Conservation (phyloP, 2,329 filamentous ascomycete species). For the Diaporthe citri region DNA sequence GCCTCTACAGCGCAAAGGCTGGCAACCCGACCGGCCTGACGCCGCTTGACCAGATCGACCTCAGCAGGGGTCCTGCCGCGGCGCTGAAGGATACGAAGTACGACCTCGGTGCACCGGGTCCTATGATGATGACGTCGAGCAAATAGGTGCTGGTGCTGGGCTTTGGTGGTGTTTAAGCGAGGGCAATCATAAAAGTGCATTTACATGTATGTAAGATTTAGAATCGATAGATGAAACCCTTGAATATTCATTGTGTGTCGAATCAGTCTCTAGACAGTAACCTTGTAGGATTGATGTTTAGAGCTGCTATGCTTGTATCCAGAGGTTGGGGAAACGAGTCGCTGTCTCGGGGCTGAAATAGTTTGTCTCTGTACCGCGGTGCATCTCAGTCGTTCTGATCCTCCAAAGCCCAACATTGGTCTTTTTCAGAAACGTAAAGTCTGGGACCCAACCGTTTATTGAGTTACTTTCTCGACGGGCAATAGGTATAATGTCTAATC, state of each 20-base stretch:
- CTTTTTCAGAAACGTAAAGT: too few relatives aligned
- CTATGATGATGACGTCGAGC: slow-evolving; percentile 16
- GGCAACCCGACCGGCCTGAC: slow-evolving; percentile 29
- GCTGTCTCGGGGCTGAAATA: not conserved
- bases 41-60: slow-evolving; percentile 37
- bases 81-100: slow-evolving; percentile 38
- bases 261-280: not conserved
- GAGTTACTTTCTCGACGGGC: too few relatives aligned
- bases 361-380: not conserved
- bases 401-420: too few relatives aligned
- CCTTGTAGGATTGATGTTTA: not conserved
- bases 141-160: not conserved
- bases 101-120: slow-evolving; percentile 31
- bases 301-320: not conserved
- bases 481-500: too few relatives aligned
- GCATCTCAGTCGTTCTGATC: not conserved
- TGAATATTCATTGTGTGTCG: not conserved
- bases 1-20: slow-evolving; percentile 41
- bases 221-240: not conserved
- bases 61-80: slow-evolving; percentile 35
- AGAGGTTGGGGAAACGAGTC: not conserved
- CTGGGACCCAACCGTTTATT: too few relatives aligned
- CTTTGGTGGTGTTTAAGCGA: not conserved
- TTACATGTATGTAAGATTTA: not conserved
- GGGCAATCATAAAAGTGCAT: not conserved